Base-by-base conservation (phyloP, 1,284 basidiomycete species). In the Cutaneotrichosporon sp. region DNA sequence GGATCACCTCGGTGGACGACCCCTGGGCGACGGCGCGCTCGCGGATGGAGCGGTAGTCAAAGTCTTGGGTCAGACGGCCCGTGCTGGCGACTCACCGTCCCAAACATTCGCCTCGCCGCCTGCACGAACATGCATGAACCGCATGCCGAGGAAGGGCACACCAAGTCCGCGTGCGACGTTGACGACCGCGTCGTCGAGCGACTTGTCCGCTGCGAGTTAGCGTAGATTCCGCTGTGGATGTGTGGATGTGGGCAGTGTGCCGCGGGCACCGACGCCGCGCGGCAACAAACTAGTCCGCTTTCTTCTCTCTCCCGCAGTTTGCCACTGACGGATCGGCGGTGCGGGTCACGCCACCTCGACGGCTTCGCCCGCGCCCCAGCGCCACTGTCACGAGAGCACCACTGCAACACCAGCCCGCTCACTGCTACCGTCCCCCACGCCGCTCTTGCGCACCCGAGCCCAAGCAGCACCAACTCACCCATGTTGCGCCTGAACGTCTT, bases 71-170 rank as follows among this genome's bases (percentile, higher is more conserved):
- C 24, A 47, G 42, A 51, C 20, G 18, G 47, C n/a, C 10, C 10
- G 50, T 34, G 31, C 29, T 2, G 20, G 50, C 34, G 51, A 69
- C 72, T 59, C 51, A 75, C 73, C 67, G 58, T 75, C 73, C 59
- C 63, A 67, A 2, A 75, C 66, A 22, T 69, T 67, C 1, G 67
- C 67, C 52, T 72, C 70, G 34, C 65, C 27, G 4, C 70, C 73
- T 13, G n/a, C 56, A 36, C 73, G 62, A 13, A 75, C 64, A 51
- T 75, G 72, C 27, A 55, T 55, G 22, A 71, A 36, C 2, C 61
- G 56, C 24, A 71, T 36, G 31, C 66, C 64, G 29, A 59, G 57
- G 34, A 56, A 33, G 13, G 54, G 55, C 24, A 62, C 56, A 14
- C 58, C 52, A 24, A 71, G 60, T 5, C 56, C 46, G 24, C 53